A percentile compares a stretch with the other conserved stretches of the same genome.
phyloP scores from a whole-genome alignment of 345 rosid genomes.

The Crucihimalaya himalaica region DNA sequence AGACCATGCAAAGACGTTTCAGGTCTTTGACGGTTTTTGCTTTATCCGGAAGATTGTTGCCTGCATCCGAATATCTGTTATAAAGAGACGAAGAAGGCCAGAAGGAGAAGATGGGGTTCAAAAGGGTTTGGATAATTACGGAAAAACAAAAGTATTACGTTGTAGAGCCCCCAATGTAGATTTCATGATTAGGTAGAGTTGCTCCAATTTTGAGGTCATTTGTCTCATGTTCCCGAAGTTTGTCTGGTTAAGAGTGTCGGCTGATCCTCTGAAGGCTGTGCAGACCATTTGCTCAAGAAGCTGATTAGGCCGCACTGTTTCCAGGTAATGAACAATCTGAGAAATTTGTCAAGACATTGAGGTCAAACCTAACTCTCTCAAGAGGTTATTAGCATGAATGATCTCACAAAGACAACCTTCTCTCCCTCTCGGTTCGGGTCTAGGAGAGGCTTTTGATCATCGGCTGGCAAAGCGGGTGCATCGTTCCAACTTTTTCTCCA shows the following conservation, averaged over 20 bases:
- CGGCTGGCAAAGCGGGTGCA: slow-evolving; percentile 71
- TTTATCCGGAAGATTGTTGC: slow-evolving; percentile 48
- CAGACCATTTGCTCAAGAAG: slow-evolving; percentile 97
- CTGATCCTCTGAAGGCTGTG: slow-evolving; percentile 93
- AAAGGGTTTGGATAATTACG: neutral
- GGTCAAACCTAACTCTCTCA: slow-evolving; percentile 8
- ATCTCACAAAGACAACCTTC: slow-evolving; percentile 54
- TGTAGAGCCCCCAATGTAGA: slow-evolving; percentile 66
- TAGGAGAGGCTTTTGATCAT: slow-evolving; percentile 83
- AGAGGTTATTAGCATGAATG: slow-evolving; percentile 8
- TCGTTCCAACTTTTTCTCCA: slow-evolving; percentile 93
- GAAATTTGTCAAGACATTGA: slow-evolving; percentile 24
- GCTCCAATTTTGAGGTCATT: slow-evolving; percentile 70
- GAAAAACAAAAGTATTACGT: slow-evolving; percentile 44
- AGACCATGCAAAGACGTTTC: slow-evolving; percentile 58
- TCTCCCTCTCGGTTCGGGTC: slow-evolving; percentile 95
- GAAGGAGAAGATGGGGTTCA: neutral
- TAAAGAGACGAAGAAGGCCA: slow-evolving; percentile 1
- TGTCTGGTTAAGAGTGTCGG: slow-evolving; percentile 79
- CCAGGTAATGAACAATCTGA: slow-evolving; percentile 89
- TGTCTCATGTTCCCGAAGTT: slow-evolving; percentile 69
- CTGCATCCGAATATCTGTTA: slow-evolving; percentile 48
- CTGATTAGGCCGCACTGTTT: slow-evolving; percentile 87
- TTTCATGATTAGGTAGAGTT: slow-evolving; percentile 65
- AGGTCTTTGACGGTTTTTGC: slow-evolving; percentile 65